Conservation (phyloP, 768 basidiomycete species). For the Podaxis rugospora region DNA sequence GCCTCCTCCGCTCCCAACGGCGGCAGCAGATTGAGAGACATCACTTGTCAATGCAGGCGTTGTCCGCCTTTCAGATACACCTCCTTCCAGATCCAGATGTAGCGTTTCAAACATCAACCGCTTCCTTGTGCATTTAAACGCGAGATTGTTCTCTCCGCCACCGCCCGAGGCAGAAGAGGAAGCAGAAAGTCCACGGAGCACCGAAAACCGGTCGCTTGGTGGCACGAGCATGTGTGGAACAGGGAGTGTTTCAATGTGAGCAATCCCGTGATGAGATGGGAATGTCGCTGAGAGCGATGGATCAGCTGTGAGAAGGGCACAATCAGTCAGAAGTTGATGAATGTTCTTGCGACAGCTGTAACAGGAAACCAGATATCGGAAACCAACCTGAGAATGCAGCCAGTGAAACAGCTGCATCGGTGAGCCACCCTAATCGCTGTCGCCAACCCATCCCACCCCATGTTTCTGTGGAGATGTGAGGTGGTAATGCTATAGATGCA, state of each 20-base stretch:
- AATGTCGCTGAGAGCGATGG: conserved; percentile 72
- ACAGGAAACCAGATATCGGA: conserved; percentile 1
- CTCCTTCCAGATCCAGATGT: conserved; percentile 85
- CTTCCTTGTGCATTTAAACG: conserved; percentile 89
- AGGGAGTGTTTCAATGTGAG: conserved; percentile 76
- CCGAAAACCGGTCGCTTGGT: conserved; percentile 79
- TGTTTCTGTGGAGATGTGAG: conserved; percentile 52
- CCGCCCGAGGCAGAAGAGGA: conserved; percentile 47
- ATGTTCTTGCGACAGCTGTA: background rate
- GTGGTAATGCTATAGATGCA: conserved; percentile 63
- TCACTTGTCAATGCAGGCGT: conserved; percentile 27
- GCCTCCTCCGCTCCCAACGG: conserved; percentile 24
- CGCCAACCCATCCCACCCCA: conserved; percentile 71
- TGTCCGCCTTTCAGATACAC: conserved; percentile 72
- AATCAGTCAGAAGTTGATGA: background rate
- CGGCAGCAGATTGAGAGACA: background rate
- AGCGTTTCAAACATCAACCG: conserved; percentile 88
- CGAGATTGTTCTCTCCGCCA: conserved; percentile 93
- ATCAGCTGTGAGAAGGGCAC: conserved; percentile 45
- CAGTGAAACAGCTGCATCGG: conserved; percentile 72
- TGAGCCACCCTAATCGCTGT: conserved; percentile 73
- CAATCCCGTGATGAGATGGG: conserved; percentile 82
- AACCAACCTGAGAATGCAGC: conserved; percentile 71
- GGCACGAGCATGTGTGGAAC: conserved; percentile 68
- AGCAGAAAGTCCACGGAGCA: conserved; percentile 73